Conservation (phyloP, 768 basidiomycete species). For the Lentinula boryana region DNA sequence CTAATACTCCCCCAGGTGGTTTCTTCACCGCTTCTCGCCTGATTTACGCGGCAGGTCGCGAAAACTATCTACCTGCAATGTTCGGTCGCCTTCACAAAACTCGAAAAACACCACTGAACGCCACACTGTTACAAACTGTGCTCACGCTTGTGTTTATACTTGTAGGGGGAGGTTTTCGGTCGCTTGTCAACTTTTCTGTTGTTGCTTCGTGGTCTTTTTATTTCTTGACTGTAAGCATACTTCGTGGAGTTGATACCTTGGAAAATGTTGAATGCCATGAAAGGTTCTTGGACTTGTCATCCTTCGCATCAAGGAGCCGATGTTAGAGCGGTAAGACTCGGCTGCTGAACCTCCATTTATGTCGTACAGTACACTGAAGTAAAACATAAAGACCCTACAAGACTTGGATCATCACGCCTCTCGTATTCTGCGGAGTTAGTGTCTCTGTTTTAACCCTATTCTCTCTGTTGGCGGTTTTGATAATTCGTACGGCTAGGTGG, state of each 20-base stretch:
- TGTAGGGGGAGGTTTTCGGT: slow-evolving; percentile 84
- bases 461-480: not conserved
- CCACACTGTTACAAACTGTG: slow-evolving; percentile 69
- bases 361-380: not conserved
- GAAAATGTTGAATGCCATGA: not conserved
- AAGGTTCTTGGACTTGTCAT: slow-evolving; percentile 87
- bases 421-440: slow-evolving; percentile 82
- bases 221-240: slow-evolving; percentile 64
- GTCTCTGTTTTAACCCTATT: not conserved
- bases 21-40: slow-evolving; percentile 78
- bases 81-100: slow-evolving; percentile 74
- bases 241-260: not conserved
- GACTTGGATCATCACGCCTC: slow-evolving; percentile 86
- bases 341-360: not conserved
- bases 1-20: slow-evolving; percentile 36
- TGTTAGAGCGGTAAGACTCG: slow-evolving; percentile 60
- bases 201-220: slow-evolving; percentile 86
- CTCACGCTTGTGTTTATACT: slow-evolving; percentile 77
- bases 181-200: slow-evolving; percentile 84
- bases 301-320: slow-evolving; percentile 85
- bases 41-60: slow-evolving; percentile 84
- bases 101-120: slow-evolving; percentile 84
- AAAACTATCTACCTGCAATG: slow-evolving; percentile 78
- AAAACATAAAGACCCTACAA: slow-evolving; percentile 67
- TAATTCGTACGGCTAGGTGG: slow-evolving; percentile 44